A percentile compares a stretch with the other conserved stretches of the same genome.
Conservation (phyloP, 176 grass and related monocot species). For the Lolium multiflorum region DNA sequence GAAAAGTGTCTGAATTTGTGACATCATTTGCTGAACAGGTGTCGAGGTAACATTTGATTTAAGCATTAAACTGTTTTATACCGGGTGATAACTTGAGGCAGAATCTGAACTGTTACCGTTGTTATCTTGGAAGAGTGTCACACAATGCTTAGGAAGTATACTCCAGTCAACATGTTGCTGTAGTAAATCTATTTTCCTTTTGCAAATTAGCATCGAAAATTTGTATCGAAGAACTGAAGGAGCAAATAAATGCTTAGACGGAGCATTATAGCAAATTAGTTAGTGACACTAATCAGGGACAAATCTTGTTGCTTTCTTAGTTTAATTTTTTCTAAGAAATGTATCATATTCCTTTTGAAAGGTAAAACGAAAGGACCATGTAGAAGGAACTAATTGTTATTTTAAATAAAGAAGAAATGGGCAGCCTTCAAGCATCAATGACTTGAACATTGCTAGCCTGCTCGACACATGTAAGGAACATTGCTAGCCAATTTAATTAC, state of each 20-base stretch:
- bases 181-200: neutral
- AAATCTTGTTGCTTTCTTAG: neutral
- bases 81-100: neutral
- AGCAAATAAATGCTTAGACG: neutral
- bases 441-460: neutral
- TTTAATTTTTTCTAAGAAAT: neutral
- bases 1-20: neutral
- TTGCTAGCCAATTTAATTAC: neutral
- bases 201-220: neutral
- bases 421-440: neutral
- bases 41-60: conserved; percentile 26
- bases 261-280: conserved; percentile 7
- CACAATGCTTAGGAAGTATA: neutral
- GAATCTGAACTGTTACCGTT: neutral
- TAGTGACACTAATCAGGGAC: neutral
- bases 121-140: neutral
- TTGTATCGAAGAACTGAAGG: neutral
- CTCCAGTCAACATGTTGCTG: neutral
- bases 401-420: neutral
- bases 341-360: neutral
- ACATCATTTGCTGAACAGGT: conserved; percentile 30
- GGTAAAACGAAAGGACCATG: neutral
- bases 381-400: neutral
- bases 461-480: neutral
- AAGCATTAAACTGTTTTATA: neutral